phyloP scores from a whole-genome alignment of 495 filamentous ascomycete species.

The Monascus purpureus region DNA sequence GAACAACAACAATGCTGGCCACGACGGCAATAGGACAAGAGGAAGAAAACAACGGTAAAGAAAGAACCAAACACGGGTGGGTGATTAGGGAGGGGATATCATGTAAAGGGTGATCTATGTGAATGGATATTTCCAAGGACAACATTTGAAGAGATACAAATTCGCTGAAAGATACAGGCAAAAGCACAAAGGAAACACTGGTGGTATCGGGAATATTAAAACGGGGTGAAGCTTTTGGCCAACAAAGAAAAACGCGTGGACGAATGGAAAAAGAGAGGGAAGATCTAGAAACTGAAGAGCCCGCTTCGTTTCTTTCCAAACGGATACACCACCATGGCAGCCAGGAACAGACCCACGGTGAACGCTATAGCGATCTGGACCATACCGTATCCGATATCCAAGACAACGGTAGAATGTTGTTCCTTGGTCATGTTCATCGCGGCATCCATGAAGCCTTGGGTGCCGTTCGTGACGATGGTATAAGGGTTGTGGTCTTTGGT shows the following conservation, averaged over 20 bases:
- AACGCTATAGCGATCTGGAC: slow-evolving; percentile 89
- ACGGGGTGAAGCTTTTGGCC: no score
- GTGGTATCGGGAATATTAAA: no score
- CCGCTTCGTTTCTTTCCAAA: slow-evolving; percentile 83
- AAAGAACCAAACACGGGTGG: no score
- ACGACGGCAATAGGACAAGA: no score
- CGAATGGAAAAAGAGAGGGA: not conserved
- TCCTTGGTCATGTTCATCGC: slow-evolving; percentile 21
- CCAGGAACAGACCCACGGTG: slow-evolving; percentile 79
- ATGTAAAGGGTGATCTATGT: no score
- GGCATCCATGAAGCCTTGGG: slow-evolving; percentile 33
- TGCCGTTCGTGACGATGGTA: slow-evolving; percentile 34
- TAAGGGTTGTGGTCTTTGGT: slow-evolving; percentile 35
- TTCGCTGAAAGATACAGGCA: no score
- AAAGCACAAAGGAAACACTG: no score
- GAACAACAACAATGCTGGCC: no score
- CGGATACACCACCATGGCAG: slow-evolving; percentile 78
- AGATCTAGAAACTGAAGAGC: slow-evolving; percentile 65
- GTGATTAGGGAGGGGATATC: no score
- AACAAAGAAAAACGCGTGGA: not conserved
- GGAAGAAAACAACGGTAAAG: no score
- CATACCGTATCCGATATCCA: slow-evolving; percentile 76
- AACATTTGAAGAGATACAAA: no score
- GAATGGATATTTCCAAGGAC: no score
- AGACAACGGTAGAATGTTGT: slow-evolving; percentile 42